Base-by-base conservation (phyloP, 2,329 filamentous ascomycete species). In the Ambrosiella cleistominuta region DNA sequence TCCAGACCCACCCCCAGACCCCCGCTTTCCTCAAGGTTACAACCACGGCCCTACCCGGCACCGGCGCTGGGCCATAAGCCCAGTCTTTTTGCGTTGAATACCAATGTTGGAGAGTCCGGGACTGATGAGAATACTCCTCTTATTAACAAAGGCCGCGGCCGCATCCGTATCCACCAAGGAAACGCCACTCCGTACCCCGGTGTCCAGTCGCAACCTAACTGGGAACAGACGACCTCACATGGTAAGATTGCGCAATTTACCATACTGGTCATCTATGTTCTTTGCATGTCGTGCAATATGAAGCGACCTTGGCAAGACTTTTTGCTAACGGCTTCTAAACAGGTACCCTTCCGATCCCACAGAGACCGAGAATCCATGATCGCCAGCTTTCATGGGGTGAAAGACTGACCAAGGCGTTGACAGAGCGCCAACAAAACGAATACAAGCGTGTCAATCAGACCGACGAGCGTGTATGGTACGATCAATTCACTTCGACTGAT, bases 401-500 rank as follows among this genome's bases (percentile, higher is more conserved):
- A 45, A 78, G 85, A 15, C 72, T 86, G 27, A 78, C 79, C 60
- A 78, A 77, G 61, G 83, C 80, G 57, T 72, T 86, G 59, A 73
- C 77, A 65, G 56, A 61, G 13, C 73, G 75, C 62, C 78, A 75
- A 64, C 75, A 78, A 37, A 76, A 75, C 61, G 81, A 85, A 62
- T 83, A 82, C 54, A 86, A 83, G 65, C 72, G 75, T 39, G 83
- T 81, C 3, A 70, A 85, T 8, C 83, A 81, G 64, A 74, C 83
- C 55, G 87, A 96, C 66, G 89, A 97, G 64, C 83, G 93, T 61
- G 86, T 94, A 8, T 97, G 93, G 93, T 97, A 97, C 71, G 93
- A 98, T 73, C 93, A 98, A 70, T 95, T 95, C 66, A 95, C 89
- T 5, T 95, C 88, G 6, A 96, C 88, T 58, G 91, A 98, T 69